A percentile compares a stretch with the other conserved stretches of the same genome.
phyloP scores from a whole-genome alignment of 176 grass and related monocot species.

The Canna indica region DNA sequence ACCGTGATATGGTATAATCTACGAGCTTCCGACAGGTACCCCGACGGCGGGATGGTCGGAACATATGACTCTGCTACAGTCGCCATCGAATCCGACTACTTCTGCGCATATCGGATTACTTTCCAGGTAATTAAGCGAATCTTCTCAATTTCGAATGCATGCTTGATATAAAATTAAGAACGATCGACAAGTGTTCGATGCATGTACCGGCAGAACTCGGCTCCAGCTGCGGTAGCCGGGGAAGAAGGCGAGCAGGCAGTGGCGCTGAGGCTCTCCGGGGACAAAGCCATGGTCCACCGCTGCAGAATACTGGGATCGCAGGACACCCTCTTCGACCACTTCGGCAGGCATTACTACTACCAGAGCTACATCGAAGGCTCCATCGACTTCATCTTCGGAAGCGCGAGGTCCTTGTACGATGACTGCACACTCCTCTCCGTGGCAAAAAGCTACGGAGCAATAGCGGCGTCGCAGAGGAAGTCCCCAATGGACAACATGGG shows the following conservation, averaged over 20 bases:
- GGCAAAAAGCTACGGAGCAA: conserved; percentile 70
- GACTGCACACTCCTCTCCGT: conserved; percentile 62
- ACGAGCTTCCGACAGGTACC: conserved; percentile 51
- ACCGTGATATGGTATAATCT: conserved; percentile 68
- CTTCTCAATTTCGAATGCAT: background rate
- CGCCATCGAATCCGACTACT: conserved; percentile 79
- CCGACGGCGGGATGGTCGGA: conserved; percentile 39
- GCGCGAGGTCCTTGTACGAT: conserved; percentile 76
- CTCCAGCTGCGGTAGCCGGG: conserved; percentile 51
- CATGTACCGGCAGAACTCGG: conserved; percentile 47
- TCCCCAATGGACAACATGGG: conserved; percentile 60
- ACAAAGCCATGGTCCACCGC: conserved; percentile 73
- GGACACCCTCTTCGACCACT: conserved; percentile 93
- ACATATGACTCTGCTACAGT: conserved; percentile 82
- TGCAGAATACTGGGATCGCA: conserved; percentile 80
- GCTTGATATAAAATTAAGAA: too few relatives aligned
- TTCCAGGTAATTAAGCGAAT: conserved; percentile 44
- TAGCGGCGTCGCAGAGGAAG: conserved; percentile 89
- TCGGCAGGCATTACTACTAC: conserved; percentile 67
- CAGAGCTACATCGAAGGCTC: conserved; percentile 92
- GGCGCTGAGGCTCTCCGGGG: conserved; percentile 82
- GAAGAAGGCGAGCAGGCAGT: conserved; percentile 76
- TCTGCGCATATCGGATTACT: conserved; percentile 77
- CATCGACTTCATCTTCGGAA: conserved; percentile 95
- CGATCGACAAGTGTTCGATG: too few relatives aligned